phyloP scores from a whole-genome alignment of 768 basidiomycete species.

The Leccinum incarnatum region DNA sequence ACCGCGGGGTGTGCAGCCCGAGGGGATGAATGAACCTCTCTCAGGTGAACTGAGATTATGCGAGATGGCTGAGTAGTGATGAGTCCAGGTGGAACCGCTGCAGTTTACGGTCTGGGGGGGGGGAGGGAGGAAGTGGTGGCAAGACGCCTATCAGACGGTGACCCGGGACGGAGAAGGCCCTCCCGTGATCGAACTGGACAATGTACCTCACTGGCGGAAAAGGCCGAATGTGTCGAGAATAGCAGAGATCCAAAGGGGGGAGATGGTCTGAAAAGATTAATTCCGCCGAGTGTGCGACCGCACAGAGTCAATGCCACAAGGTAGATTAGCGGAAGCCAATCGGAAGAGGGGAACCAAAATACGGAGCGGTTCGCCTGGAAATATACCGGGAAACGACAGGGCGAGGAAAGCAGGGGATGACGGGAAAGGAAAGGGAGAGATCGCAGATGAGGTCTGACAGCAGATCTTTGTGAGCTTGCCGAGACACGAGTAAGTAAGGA shows the following conservation, averaged over 20 bases:
- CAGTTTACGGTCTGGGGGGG: slow-evolving; percentile 9
- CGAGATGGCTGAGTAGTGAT: neutral
- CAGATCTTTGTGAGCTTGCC: slow-evolving; percentile 26
- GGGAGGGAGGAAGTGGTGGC: neutral
- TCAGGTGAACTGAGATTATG: neutral
- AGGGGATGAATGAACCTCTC: neutral
- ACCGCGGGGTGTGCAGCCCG: slow-evolving; percentile 7
- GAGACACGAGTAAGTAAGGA: slow-evolving; percentile 27
- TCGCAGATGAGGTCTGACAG: slow-evolving; percentile 12
- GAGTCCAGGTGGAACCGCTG: slow-evolving; percentile 8
- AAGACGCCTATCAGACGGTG: slow-evolving; percentile 19
- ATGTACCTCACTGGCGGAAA: slow-evolving; percentile 35
- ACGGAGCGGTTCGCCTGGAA: slow-evolving; percentile 47
- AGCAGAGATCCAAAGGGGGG: slow-evolving; percentile 43
- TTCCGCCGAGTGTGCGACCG: slow-evolving; percentile 33
- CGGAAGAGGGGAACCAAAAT: slow-evolving; percentile 40
- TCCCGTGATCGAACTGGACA: slow-evolving; percentile 25
- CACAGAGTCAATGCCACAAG: slow-evolving; percentile 37
- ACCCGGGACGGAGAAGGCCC: slow-evolving; percentile 13
- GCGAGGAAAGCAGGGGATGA: slow-evolving; percentile 29
- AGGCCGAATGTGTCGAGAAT: slow-evolving; percentile 28
- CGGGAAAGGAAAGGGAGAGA: slow-evolving; percentile 32
- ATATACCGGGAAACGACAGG: slow-evolving; percentile 43
- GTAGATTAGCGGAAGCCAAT: slow-evolving; percentile 41
- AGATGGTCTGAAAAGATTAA: slow-evolving; percentile 41